These are phyloP conservation scores for Albugo candida DNA, from an alignment of 352 stramenopile species.

Conservation along the genomic window DNA sequence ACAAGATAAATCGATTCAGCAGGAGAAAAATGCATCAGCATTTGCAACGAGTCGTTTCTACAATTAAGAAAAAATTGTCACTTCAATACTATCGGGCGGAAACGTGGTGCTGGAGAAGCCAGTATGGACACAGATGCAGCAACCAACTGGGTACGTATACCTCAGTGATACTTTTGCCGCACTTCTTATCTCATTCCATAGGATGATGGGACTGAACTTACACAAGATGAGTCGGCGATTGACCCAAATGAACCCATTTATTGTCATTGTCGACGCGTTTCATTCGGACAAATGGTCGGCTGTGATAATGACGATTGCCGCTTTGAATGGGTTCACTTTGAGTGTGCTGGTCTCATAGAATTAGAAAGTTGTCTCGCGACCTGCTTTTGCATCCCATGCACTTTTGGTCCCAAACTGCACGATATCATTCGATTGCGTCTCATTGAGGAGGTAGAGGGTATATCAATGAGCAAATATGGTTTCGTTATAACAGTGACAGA, in stretches of 20 bases:
- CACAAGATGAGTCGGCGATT: slow-evolving; percentile 61
- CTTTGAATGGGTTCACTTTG: slow-evolving; percentile 86
- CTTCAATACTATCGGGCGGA: slow-evolving; percentile 12
- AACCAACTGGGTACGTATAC: neutral
- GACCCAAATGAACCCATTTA: slow-evolving; percentile 79
- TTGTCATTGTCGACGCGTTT: slow-evolving; percentile 71
- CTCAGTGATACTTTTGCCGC: neutral
- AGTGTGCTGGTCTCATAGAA: slow-evolving; percentile 72
- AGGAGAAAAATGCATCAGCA: slow-evolving; percentile 10
- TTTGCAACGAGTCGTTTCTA: slow-evolving; percentile 1
- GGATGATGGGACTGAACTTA: slow-evolving; percentile 2
- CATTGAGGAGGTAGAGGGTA: slow-evolving; percentile 92
- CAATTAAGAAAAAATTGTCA: slow-evolving; percentile 4
- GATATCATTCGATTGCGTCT: slow-evolving; percentile 91
- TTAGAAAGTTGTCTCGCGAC: slow-evolving; percentile 78
- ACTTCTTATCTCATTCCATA: neutral
- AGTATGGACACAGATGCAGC: slow-evolving; percentile 15
- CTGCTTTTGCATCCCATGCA: slow-evolving; percentile 91
- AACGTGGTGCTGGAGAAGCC: slow-evolving; percentile 23
- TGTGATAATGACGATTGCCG: slow-evolving; percentile 87
- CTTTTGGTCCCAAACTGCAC: slow-evolving; percentile 89
- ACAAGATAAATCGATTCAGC: neutral
- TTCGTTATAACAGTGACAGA: slow-evolving; percentile 96
- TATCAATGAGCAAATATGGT: slow-evolving; percentile 89
- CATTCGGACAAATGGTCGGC: slow-evolving; percentile 83